Evolutionary conservation across 495 filamentous ascomycete species (phyloP).

Genomic region (Penicillium pulvis): DNA sequence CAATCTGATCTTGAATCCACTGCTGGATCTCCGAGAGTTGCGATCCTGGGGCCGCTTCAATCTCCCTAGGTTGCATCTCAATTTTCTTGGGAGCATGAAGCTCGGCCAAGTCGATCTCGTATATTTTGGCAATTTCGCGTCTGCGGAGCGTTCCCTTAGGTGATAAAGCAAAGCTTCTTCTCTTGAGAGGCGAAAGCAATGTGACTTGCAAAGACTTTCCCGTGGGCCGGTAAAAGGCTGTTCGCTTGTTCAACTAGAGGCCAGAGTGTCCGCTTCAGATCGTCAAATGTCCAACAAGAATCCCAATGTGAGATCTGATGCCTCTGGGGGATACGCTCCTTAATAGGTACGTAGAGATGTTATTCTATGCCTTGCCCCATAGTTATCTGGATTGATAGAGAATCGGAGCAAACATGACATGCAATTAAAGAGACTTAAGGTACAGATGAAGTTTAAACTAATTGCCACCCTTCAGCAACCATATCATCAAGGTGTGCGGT

Average conservation of each 20-base stretch:
- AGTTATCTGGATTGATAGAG: too few relatives aligned
- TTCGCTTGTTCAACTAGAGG: neutral
- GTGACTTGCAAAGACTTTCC: conserved; percentile 4
- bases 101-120: neutral
- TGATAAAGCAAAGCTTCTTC: conserved; percentile 4
- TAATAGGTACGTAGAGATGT: too few relatives aligned
- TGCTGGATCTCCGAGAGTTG: neutral
- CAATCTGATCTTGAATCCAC: neutral
- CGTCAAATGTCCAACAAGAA: too few relatives aligned
- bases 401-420: neutral
- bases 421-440: neutral
- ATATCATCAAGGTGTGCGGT: conserved; percentile 31
- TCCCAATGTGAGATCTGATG: too few relatives aligned
- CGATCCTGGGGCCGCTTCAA: neutral
- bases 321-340: too few relatives aligned
- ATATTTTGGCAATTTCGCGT: neutral
- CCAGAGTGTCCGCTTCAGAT: too few relatives aligned
- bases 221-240: neutral
- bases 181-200: conserved; percentile 2
- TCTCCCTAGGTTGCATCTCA: neutral
- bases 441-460: conserved; percentile 6
- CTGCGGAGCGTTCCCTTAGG: conserved; percentile 6
- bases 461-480: conserved; percentile 29
- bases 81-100: neutral
- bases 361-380: too few relatives aligned